Percentiles rank a stretch among this genome's conserved stretches.
These are phyloP conservation scores for Chondrus crispus DNA, from an alignment of 23 red algal genomes.

Conservation along the genomic window DNA sequence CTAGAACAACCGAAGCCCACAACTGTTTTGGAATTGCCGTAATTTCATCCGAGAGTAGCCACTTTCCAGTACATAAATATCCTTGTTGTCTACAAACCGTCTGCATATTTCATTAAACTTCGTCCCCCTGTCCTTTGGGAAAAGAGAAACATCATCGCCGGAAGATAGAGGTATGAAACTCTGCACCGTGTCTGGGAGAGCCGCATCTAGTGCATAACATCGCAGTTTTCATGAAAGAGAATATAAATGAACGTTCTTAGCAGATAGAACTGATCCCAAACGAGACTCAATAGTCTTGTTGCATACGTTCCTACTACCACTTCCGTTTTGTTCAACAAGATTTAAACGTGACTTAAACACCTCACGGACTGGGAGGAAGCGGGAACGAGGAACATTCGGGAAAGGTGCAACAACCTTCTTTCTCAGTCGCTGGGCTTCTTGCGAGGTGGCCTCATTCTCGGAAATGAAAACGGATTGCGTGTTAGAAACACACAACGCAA, in stretches of 20 bases:
- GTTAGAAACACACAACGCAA: neutral
- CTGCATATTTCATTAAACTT: neutral
- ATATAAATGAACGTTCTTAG: neutral
- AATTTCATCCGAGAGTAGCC: conserved; percentile 9
- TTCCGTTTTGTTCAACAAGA: neutral
- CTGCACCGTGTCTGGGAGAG: neutral
- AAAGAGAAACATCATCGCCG: neutral
- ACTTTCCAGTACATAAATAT: neutral
- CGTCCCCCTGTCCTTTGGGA: neutral
- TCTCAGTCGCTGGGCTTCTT: neutral
- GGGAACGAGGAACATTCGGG: neutral
- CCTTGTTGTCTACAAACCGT: neutral
- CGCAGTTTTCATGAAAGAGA: neutral
- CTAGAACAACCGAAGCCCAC: neutral
- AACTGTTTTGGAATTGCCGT: neutral
- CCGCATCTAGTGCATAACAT: neutral
- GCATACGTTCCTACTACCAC: neutral
- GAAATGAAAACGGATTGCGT: neutral
- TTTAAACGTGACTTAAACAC: neutral
- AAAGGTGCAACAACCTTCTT: neutral
- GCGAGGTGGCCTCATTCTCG: no score
- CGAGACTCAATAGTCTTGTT: neutral
- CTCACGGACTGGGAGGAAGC: neutral
- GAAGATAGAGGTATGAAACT: neutral
- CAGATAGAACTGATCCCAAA: neutral